Evolutionary conservation across 164 flowering plant genomes (phyloP).

Genomic region (Vitis cinerea): DNA sequence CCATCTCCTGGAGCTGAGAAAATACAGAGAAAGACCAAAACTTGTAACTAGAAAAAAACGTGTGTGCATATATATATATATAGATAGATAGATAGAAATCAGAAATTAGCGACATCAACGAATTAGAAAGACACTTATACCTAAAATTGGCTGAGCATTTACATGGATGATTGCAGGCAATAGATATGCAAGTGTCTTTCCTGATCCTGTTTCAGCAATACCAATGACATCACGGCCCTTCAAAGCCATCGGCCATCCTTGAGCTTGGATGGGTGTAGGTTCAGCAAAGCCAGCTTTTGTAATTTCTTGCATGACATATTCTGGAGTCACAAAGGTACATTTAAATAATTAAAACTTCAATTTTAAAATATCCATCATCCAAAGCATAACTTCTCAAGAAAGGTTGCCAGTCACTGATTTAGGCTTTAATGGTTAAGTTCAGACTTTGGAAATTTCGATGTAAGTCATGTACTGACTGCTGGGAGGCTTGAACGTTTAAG

Average conservation of each 20-base stretch:
- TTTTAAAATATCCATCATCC: background rate
- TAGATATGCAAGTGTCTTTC: constrained; percentile 94
- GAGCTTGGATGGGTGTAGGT: constrained; percentile 98
- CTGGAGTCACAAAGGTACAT: constrained; percentile 36
- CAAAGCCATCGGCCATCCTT: constrained; percentile 99
- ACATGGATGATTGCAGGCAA: constrained; percentile 99
- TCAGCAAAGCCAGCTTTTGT: constrained; percentile 91
- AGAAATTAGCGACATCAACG: background rate
- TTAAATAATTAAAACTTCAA: constrained; percentile 6
- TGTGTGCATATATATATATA: background rate
- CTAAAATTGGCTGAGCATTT: constrained; percentile 95
- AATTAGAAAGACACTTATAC: constrained; percentile 28
- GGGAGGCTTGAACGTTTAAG: too few species aligned
- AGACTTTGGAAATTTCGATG: too few species aligned
- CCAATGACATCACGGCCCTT: constrained; percentile 99
- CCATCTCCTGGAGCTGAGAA: constrained; percentile 95
- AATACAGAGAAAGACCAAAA: constrained; percentile 12
- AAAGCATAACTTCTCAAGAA: too few species aligned
- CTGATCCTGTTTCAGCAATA: constrained; percentile 99
- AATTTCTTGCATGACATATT: constrained; percentile 95
- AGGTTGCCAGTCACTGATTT: too few species aligned
- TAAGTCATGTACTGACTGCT: too few species aligned
- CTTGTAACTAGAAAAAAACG: background rate
- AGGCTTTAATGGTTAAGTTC: too few species aligned
- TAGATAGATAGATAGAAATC: background rate